Conservation (phyloP, 805 yeast genomes). For the Candida coleopterorum region DNA sequence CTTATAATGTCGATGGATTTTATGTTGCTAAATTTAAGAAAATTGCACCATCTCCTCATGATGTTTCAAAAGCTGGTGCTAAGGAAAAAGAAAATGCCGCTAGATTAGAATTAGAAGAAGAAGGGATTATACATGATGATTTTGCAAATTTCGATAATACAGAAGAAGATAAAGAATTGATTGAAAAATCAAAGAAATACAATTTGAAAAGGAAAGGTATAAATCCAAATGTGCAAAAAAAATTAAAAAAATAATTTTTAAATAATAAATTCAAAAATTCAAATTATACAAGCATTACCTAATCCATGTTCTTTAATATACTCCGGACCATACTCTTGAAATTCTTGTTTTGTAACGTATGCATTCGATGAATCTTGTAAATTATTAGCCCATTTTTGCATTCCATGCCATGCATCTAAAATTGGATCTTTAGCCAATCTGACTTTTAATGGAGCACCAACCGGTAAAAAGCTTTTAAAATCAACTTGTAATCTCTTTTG, state of each 20-base stretch:
- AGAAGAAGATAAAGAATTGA: conserved; percentile 70
- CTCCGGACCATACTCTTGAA: conserved; percentile 85
- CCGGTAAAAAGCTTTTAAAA: conserved; percentile 66
- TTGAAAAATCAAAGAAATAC: conserved; percentile 63
- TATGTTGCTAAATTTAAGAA: conserved; percentile 95
- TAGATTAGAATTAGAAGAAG: conserved; percentile 76
- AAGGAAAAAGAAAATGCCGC: conserved; percentile 78
- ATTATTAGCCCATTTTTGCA: conserved; percentile 67
- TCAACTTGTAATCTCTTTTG: conserved; percentile 66
- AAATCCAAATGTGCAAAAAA: conserved; percentile 46
- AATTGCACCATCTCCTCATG: conserved; percentile 80
- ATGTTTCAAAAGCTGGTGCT: conserved; percentile 82
- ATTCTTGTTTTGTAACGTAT: conserved; percentile 64
- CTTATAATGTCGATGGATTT: conserved; percentile 97
- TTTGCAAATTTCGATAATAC: conserved; percentile 77
- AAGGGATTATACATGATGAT: conserved; percentile 79
- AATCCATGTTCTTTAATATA: conserved; percentile 81
- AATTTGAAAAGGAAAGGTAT: conserved; percentile 67
- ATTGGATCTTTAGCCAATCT: conserved; percentile 63
- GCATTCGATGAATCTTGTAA: conserved; percentile 42
- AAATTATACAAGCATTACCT: conserved; percentile 53
- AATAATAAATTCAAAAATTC: conserved; percentile 13
- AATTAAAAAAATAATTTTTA: no score
- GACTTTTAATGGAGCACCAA: conserved; percentile 55
- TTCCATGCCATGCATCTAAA: conserved; percentile 90